Base-by-base conservation (phyloP, 768 basidiomycete species). In the Clitopilus passeckerianus region DNA sequence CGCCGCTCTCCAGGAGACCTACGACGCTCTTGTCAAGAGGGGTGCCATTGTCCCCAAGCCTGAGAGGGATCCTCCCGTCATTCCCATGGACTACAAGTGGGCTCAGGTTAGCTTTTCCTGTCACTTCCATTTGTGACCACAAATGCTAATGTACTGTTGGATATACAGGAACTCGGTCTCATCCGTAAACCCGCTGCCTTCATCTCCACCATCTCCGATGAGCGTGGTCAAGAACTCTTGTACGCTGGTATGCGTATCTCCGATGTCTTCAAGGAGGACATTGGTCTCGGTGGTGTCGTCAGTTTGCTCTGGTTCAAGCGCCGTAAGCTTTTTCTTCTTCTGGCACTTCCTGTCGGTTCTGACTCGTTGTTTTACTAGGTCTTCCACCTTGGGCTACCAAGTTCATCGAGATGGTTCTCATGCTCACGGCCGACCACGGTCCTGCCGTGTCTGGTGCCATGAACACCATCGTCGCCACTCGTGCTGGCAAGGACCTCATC, bases 11-110 rank as follows among this genome's bases (percentile, higher is more conserved):
- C 86, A 84, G 75, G 85, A 87, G 70, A 90, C 93, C 6, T 98
- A 96, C 77, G 84, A 95, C 60, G 75, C 71, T 57, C 90, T 99
- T 64, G 89, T 98, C 59, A 69, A 73, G 60, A 73, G 67, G 52
- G 93, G 95, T 34, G 68, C 75, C 30, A 84, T 99, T 72, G 72
- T 78, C 34, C 87, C 86, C 63, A 80, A 86, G 78, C 66, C 75
- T 35, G 96, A 99, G 80, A 79, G 86, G 57, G 91, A 94, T 22
- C 94, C 95, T 5, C 96, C 96, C 9, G 87, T 91, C 59, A 98
- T 98, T 71, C 96, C 96, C n/a, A 98, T 98, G 93, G 96, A 99
- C 78, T 99, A 98, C 87, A 98, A 98, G 82, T 98, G 96, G 96
- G 95, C 95, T 34, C 93, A 95, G 77, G 74, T 73, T 37, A 18